phyloP scores from a whole-genome alignment of 176 grass and related monocot genomes.

The Ensete ventricosum region DNA sequence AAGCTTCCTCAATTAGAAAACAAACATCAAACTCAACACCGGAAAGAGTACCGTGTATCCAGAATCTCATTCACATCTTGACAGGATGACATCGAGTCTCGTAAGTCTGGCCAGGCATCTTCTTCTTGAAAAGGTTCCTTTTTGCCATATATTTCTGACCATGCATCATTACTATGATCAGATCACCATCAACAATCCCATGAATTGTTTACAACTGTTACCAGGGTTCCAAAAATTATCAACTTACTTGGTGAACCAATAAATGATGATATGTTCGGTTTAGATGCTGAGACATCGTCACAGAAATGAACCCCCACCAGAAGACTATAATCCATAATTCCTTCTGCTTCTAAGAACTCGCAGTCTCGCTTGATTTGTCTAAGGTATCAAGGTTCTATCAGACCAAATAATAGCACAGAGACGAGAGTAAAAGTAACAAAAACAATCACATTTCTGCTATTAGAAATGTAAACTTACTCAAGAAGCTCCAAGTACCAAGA shows the following conservation, averaged over 20 bases:
- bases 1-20: background rate
- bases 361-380: slow-evolving; percentile 84
- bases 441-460: background rate
- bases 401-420: background rate
- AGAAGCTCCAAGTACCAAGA: slow-evolving; percentile 67
- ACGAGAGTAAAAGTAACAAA: background rate
- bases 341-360: slow-evolving; percentile 66
- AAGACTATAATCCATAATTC: slow-evolving; percentile 96
- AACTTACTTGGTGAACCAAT: slow-evolving; percentile 6
- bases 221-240: background rate
- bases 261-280: background rate
- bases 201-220: background rate
- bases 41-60: slow-evolving; percentile 46
- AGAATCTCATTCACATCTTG: slow-evolving; percentile 51
- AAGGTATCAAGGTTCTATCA: slow-evolving; percentile 11
- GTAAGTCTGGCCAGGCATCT: slow-evolving; percentile 33
- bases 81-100: slow-evolving; percentile 37
- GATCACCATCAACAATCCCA: background rate
- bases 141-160: slow-evolving; percentile 30
- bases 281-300: slow-evolving; percentile 21
- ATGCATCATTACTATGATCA: background rate
- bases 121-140: slow-evolving; percentile 48
- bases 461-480: slow-evolving; percentile 52
- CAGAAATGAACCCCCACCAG: slow-evolving; percentile 88
- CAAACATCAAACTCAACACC: slow-evolving; percentile 12